A percentile compares a stretch with the other conserved stretches of the same genome.
phyloP scores from a whole-genome alignment of 345 rosid species.

The Lagerstroemia speciosa region DNA sequence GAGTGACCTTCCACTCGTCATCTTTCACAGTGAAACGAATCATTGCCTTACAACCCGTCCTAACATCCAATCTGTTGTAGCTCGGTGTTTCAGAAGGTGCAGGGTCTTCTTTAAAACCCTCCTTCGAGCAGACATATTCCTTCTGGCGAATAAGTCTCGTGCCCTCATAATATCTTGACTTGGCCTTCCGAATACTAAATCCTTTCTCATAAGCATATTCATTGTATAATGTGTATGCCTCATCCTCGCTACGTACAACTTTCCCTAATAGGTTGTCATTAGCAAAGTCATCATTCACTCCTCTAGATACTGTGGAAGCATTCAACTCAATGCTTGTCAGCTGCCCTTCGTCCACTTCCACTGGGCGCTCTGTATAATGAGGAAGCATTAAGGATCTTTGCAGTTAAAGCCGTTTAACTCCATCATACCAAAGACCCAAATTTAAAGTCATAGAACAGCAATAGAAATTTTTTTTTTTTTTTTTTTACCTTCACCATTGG shows the following conservation, averaged over 20 bases:
- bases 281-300: slow-evolving; percentile 7
- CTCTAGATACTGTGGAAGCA: slow-evolving; percentile 6
- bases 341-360: slow-evolving; percentile 5
- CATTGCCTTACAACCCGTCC: slow-evolving; percentile 14
- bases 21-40: slow-evolving; percentile 14
- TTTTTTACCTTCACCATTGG: slow-evolving; percentile 2
- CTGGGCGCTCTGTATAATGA: not conserved
- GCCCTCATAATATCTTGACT: slow-evolving; percentile 1
- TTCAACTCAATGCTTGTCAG: slow-evolving; percentile 4
- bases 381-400: not conserved
- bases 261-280: slow-evolving; percentile 6
- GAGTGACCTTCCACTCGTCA: slow-evolving; percentile 9
- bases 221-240: slow-evolving; percentile 15
- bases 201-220: slow-evolving; percentile 13
- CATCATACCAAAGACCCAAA: not conserved
- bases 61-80: slow-evolving; percentile 11
- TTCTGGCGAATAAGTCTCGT: slow-evolving; percentile 6
- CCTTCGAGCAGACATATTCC: slow-evolving; percentile 14
- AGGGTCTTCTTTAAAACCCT: slow-evolving; percentile 9
- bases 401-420: not conserved
- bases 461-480: too few species aligned
- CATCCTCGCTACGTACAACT: slow-evolving; percentile 10
- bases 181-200: slow-evolving; percentile 19
- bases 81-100: not conserved
- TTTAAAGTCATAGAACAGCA: not conserved